Conservation (phyloP, 805 yeast genomes). For the Saturnispora gosingensis region DNA sequence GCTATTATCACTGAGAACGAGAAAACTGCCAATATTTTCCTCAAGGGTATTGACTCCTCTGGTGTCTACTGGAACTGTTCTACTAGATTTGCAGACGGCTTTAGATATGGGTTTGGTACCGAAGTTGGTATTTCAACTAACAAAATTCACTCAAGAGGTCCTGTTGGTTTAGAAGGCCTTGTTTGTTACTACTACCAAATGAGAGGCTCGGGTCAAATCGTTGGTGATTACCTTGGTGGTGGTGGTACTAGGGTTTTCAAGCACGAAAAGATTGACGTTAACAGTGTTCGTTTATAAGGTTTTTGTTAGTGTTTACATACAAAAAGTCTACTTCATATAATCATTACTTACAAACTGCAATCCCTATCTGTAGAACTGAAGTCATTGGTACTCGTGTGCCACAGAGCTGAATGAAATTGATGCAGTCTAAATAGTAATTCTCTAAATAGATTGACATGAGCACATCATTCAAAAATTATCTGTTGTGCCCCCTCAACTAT, state of each 20-base stretch:
- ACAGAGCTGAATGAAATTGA: too few species aligned
- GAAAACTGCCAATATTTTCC: conserved; percentile 60
- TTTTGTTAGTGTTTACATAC: background rate
- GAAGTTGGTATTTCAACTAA: conserved; percentile 97
- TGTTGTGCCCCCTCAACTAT: background rate
- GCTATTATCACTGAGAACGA: conserved; percentile 75
- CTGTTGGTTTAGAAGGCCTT: conserved; percentile 95
- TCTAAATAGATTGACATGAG: background rate
- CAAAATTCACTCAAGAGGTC: conserved; percentile 97
- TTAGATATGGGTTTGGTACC: conserved; percentile 96
- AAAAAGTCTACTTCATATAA: too few species aligned
- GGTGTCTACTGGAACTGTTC: conserved; percentile 98
- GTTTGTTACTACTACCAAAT: conserved; percentile 93
- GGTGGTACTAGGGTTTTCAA: conserved; percentile 77
- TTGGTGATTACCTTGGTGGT: conserved; percentile 84
- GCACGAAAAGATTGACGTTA: conserved; percentile 52
- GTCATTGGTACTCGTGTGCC: too few species aligned
- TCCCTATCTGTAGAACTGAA: background rate
- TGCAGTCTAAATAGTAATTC: too few species aligned
- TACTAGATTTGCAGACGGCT: conserved; percentile 97
- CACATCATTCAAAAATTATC: background rate
- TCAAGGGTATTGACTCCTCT: conserved; percentile 84
- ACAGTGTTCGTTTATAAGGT: conserved; percentile 16
- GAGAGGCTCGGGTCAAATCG: conserved; percentile 89
- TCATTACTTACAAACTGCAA: background rate